Base-by-base conservation (phyloP, 306 rosid species). In the Lupinus albus region DNA sequence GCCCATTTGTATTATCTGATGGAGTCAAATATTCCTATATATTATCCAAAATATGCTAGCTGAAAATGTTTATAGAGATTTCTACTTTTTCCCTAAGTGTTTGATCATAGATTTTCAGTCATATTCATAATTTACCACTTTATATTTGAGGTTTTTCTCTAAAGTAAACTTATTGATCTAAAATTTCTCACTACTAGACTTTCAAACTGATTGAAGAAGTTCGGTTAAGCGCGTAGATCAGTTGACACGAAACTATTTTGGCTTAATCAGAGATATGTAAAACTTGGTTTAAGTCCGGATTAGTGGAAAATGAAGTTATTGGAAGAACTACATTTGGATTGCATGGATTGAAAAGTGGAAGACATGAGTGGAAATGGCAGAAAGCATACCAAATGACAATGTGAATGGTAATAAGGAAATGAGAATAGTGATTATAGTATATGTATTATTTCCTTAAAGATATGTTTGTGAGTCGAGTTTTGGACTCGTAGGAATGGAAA, bases 391-490 rank as follows among this genome's bases (percentile, higher is more conserved):
- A 41, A 69, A 66, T 55, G 78, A 68, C 41, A 50, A 48, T 47
- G 42, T 41, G 66, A 68, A 59, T 56, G 68, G 52, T 25, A 74
- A 74, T 64, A 75, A 78, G 68, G 88, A 42, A 74, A 71, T 64
- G 77, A 78, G 68, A 87, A 42, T 10, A 76, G 67, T 42, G 72
- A 73, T 75, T 63, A 78, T 39, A 73, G 14, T 64, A 73, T 77
- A 55, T 53, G 75, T 48, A 47, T 52, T 54, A 4, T 72, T 76
- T 61, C 90, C 47, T 44, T 74, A 11, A n/a, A n/a, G n/a, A n/a
- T n/a, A n/a, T n/a, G n/a, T n/a, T n/a, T n/a, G n/a, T n/a, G n/a
- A n/a, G n/a, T n/a, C n/a, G n/a, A n/a, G n/a, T n/a, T n/a, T n/a
- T n/a, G n/a, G n/a, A n/a, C n/a, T n/a, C n/a, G n/a, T n/a, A n/a